A percentile compares a stretch with the other conserved stretches of the same genome.
Evolutionary conservation across 2,329 filamentous ascomycete genomes (phyloP).

Genomic region (Fusarium sp.): DNA sequence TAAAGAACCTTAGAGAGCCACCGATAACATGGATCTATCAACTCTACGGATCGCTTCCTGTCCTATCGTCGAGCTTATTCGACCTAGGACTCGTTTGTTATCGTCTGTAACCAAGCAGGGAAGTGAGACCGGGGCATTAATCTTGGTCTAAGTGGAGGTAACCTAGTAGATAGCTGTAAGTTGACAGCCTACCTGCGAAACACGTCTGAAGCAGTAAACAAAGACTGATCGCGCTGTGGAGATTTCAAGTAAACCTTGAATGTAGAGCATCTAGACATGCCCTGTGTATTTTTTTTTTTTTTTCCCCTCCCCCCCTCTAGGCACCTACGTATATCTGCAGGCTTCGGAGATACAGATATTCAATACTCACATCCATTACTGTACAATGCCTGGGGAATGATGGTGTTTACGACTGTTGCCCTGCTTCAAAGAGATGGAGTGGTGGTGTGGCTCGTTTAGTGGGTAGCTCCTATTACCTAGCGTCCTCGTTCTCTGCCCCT

Average conservation of each 20-base stretch:
- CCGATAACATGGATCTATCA: conserved; percentile 38
- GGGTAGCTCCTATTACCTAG: background rate
- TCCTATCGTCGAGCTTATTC: conserved; percentile 24
- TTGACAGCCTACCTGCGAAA: conserved; percentile 17
- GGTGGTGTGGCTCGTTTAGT: conserved; percentile 6
- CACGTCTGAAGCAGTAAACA: conserved; percentile 17
- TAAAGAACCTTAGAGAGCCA: conserved; percentile 5
- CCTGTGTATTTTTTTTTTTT: too few species aligned
- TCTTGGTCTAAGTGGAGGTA: conserved; percentile 2
- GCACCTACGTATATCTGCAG: background rate
- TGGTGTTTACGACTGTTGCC: background rate
- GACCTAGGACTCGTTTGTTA: conserved; percentile 33
- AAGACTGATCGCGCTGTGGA: conserved; percentile 2
- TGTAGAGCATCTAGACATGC: background rate
- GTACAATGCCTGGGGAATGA: background rate
- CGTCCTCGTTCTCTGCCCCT: conserved; percentile 3
- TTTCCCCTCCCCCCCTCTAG: too few species aligned
- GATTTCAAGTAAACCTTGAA: background rate
- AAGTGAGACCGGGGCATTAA: conserved; percentile 7
- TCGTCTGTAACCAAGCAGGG: conserved; percentile 15
- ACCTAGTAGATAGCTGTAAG: conserved; percentile 3
- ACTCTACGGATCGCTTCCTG: conserved; percentile 29
- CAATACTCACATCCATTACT: background rate
- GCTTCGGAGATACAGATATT: background rate
- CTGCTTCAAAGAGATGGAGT: background rate